Evolutionary conservation across 1,139 yeast genomes (phyloP).

Genomic region (Protomyces pachydermus): DNA sequence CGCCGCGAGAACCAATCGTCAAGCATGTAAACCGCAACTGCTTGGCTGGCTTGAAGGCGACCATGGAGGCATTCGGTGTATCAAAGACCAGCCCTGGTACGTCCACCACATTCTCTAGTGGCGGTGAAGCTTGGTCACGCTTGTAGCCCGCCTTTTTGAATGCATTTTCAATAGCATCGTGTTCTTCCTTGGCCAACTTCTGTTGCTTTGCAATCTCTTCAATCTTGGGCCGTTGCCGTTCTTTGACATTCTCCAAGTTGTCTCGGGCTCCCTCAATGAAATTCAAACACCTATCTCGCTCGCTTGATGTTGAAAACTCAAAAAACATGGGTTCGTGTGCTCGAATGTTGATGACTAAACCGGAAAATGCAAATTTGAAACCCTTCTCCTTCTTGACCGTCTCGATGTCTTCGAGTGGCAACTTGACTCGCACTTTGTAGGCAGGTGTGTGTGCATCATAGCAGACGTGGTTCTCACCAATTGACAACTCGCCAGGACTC

Average conservation of each 20-base stretch:
- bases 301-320: constrained; percentile 62
- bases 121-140: constrained; percentile 24
- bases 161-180: constrained; percentile 31
- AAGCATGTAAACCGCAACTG: constrained; percentile 61
- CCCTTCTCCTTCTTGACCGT: constrained; percentile 63
- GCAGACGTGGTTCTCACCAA: constrained; percentile 64
- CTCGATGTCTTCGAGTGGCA: constrained; percentile 70
- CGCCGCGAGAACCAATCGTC: constrained; percentile 93
- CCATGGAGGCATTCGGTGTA: constrained; percentile 27
- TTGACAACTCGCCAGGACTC: constrained; percentile 72
- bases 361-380: constrained; percentile 60
- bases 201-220: not conserved
- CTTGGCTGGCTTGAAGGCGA: constrained; percentile 30
- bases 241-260: not conserved
- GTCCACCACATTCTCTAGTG: constrained; percentile 14
- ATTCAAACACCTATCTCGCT: constrained; percentile 67
- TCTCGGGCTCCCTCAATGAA: constrained; percentile 26
- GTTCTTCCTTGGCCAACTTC: constrained; percentile 35
- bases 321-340: constrained; percentile 73
- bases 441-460: constrained; percentile 80
- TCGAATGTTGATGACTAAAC: constrained; percentile 59
- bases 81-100: constrained; percentile 33
- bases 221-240: not conserved
- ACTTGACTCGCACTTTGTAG: constrained; percentile 70
- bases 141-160: constrained; percentile 12